Base-by-base conservation (phyloP, 148 eudicot species). In the Salicornia ramosissima region DNA sequence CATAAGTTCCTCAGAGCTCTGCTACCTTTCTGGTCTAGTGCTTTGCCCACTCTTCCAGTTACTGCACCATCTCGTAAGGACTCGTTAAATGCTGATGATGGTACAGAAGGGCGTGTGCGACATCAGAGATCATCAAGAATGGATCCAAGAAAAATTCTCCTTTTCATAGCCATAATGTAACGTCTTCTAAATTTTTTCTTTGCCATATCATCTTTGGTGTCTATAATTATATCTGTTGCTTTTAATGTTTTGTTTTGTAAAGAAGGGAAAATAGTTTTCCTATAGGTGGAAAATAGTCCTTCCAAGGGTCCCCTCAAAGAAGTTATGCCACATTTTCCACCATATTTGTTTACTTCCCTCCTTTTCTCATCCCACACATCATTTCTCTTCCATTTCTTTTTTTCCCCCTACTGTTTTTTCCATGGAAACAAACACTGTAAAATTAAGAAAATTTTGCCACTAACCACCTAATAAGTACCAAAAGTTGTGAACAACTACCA, bases 101-200 rank as follows among this genome's bases (percentile, higher is more conserved):
- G 39, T 60, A 77, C 85, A 47, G 90, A 88, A 77, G 84, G 87
- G 36, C 93, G 97, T 54, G 60, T 69, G 14, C 83, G 93, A 54
- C 96, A 87, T 64, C 90, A 84, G 55, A 94, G 52, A 70, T 70
- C 90, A 59, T 89, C 99, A 25, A 88, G 91, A 80, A 89, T 89
- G 97, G 99, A 94, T 81, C 97, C 99, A 19, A 91, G 99, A 78
- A 91, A 85, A 77, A 82, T 94, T 70, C 97, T 94, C 79, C 92
- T 94, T 60, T 33, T 88, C 55, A 83, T 94, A 72, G 99, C 99
- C 64, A 90, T 94, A 82, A 87, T 94, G 99, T 94, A 86, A 88
- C 39, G 62, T 71, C 67, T 77, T 22, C 72, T 59, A 22, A n/a
- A 22, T 26, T 7, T 25, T 55, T 49, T 40, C 59, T 76, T 50